phyloP scores from a whole-genome alignment of 495 filamentous ascomycete species.

The Zalerion maritima region DNA sequence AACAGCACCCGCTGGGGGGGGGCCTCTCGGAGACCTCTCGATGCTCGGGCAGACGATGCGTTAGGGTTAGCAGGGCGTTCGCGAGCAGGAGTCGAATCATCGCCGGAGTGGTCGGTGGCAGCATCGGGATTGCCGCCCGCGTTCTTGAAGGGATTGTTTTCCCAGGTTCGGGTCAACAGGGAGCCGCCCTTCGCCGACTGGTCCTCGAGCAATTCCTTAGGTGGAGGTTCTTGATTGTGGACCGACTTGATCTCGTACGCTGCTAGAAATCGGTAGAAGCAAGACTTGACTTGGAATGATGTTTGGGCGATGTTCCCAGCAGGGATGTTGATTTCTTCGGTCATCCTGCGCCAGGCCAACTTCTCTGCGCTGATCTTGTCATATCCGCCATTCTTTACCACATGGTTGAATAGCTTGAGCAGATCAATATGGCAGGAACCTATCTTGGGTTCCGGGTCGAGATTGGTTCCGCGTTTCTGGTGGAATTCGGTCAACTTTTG shows the following conservation, averaged over 20 bases:
- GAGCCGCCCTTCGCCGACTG: slow-evolving; percentile 52
- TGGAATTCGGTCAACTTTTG: slow-evolving; percentile 49
- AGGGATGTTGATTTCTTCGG: slow-evolving; percentile 46
- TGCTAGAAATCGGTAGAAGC: slow-evolving; percentile 71
- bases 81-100: slow-evolving; percentile 47
- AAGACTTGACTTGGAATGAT: slow-evolving; percentile 63
- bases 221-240: slow-evolving; percentile 60
- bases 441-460: slow-evolving; percentile 61
- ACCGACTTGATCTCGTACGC: slow-evolving; percentile 67
- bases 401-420: slow-evolving; percentile 51
- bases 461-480: slow-evolving; percentile 52
- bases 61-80: slow-evolving; percentile 48
- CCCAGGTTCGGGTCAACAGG: slow-evolving; percentile 58
- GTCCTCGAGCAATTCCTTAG: slow-evolving; percentile 67
- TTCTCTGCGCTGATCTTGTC: slow-evolving; percentile 68
- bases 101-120: slow-evolving; percentile 38
- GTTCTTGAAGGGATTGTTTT: slow-evolving; percentile 45
- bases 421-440: slow-evolving; percentile 57
- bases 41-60: slow-evolving; percentile 41
- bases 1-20: slow-evolving; percentile 70
- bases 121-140: slow-evolving; percentile 18
- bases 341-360: slow-evolving; percentile 62
- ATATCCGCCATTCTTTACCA: slow-evolving; percentile 60
- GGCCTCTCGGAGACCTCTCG: slow-evolving; percentile 59
- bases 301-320: slow-evolving; percentile 51